Evolutionary conservation across 176 grass and related monocot genomes (phyloP), one percentile per base, ranked within the genome.

Genomic region (Juncus effusus): DNA sequence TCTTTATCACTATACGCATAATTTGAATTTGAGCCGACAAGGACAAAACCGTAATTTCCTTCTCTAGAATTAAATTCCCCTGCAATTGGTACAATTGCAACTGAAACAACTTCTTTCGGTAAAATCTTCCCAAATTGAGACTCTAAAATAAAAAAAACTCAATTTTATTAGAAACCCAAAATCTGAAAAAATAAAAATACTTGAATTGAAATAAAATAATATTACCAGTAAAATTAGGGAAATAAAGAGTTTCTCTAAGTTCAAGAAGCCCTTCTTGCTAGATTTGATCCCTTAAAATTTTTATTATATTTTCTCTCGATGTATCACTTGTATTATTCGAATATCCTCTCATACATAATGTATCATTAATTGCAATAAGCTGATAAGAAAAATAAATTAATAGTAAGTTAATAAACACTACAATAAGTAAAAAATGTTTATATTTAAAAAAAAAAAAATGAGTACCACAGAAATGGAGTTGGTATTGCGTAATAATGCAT

Each of bases 1-100:
- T 99, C 85, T 78, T 99, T 99, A 37, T 93, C 89, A 15, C 65
- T 76, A 65, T 99, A 99, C 57, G 85, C 85, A 78, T 89, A 99
- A 64, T 84, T 89, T 65, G 86, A 66, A 76, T 87, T 99, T 54
- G 88, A 99, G 42, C 75, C 85, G 76, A 99, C 61, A 40, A 93
- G 61, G 58, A 99, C 38, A 67, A 93, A 78, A 39, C 88, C 85
- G 75, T 86, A 78, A 61, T 62, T 74, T 76, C 64, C 82, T 75
- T 51, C 54, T 72, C 63, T 49, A 52, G 63, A 61, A 83, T 77
- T 51, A 72, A 44, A 49, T 50, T 60, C 69, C 57, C 65, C 65
- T 14, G 74, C 35, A 70, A 89, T 58, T 47, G 83, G 85, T 61
- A 86, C 85, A 67, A 80, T 65, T 61, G 92, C 69, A 45, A 84